These are phyloP conservation scores for Boletus speciosus DNA, from an alignment of 768 basidiomycete species.

Conservation along the genomic window DNA sequence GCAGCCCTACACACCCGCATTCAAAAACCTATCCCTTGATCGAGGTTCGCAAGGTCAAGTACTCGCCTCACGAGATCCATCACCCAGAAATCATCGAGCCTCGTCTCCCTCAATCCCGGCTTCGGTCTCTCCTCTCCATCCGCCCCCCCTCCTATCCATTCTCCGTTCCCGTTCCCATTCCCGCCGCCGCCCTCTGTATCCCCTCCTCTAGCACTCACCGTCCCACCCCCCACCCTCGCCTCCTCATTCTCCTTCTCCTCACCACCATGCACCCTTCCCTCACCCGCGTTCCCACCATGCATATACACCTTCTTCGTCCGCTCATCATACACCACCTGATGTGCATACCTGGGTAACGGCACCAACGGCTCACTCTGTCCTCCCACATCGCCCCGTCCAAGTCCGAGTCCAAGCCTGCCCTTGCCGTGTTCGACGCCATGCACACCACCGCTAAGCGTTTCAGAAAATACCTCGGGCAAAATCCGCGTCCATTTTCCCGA, in stretches of 20 bases:
- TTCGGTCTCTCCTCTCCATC: slow-evolving; percentile 8
- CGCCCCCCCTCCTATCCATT: slow-evolving; percentile 15
- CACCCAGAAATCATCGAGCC: slow-evolving; percentile 78
- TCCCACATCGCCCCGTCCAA: background rate
- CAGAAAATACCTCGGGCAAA: slow-evolving; percentile 33
- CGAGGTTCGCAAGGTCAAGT: background rate
- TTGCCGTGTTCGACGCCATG: background rate
- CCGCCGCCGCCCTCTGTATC: background rate
- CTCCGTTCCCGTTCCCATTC: background rate
- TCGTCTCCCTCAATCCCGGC: slow-evolving; percentile 33
- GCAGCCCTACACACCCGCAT: slow-evolving; percentile 43
- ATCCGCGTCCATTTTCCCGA: slow-evolving; percentile 69
- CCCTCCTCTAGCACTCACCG: background rate
- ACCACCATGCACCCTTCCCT: slow-evolving; percentile 16
- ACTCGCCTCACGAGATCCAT: slow-evolving; percentile 64
- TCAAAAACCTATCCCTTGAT: background rate
- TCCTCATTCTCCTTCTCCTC: slow-evolving; percentile 27
- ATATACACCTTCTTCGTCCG: slow-evolving; percentile 54
- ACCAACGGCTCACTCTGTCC: slow-evolving; percentile 24
- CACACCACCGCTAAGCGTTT: background rate
- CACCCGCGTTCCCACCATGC: slow-evolving; percentile 76
- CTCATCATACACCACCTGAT: slow-evolving; percentile 73
- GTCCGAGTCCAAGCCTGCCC: background rate
- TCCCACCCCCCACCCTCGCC: background rate
- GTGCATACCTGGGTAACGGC: slow-evolving; percentile 68